Evolutionary conservation across 2,329 filamentous ascomycete species (phyloP).

Genomic region (Aspergillus transmontanensis): DNA sequence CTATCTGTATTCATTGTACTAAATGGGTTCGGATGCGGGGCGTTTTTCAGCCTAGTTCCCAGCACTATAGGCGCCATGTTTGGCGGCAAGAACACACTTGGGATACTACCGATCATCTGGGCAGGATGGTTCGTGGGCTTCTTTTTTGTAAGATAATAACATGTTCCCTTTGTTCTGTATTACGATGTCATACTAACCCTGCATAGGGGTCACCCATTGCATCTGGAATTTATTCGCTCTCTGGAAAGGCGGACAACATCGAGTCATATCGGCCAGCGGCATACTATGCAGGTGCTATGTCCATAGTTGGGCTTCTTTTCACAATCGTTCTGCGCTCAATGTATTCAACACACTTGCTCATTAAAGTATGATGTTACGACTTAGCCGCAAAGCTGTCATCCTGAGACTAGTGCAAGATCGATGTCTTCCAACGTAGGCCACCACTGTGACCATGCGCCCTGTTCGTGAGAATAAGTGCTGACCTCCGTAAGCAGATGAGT

Average conservation of each 20-base stretch:
- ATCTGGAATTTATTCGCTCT: background rate
- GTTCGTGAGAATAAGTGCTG: background rate
- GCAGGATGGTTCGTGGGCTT: background rate
- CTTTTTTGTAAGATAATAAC: background rate
- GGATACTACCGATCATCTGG: background rate
- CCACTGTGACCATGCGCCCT: constrained; percentile 6
- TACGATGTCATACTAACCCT: background rate
- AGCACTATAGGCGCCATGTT: background rate
- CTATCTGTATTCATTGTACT: background rate
- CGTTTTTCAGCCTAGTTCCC: background rate
- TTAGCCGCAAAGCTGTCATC: background rate
- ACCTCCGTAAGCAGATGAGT: background rate
- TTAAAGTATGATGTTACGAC: background rate
- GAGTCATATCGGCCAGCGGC: background rate
- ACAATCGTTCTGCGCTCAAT: background rate
- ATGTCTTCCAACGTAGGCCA: constrained; percentile 2
- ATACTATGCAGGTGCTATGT: background rate
- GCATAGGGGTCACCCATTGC: background rate
- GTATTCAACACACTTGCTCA: background rate
- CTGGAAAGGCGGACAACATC: background rate
- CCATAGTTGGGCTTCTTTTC: background rate
- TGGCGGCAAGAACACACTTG: background rate
- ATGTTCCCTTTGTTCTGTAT: background rate
- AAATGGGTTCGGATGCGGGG: background rate
- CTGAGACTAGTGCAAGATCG: background rate